Evolutionary conservation across 2,329 filamentous ascomycete genomes (phyloP).

Genomic region (Sclerotinia spermophila): DNA sequence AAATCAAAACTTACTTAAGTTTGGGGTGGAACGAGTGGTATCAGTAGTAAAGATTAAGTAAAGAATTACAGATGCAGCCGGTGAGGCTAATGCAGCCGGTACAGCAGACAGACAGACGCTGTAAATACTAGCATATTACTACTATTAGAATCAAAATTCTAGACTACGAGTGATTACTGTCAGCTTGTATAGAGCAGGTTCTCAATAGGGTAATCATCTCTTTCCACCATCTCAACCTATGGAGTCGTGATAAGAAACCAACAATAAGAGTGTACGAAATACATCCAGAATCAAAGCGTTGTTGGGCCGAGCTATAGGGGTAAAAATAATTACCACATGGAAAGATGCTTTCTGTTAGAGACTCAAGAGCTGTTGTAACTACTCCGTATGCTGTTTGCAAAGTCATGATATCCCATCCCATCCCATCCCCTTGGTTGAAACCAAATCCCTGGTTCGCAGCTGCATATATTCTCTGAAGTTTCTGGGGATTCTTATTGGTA

Average conservation of each 20-base stretch:
- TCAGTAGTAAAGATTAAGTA: too few species aligned
- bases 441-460: not conserved
- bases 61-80: not conserved
- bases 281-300: not conserved
- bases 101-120: not conserved
- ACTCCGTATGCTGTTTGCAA: too few species aligned
- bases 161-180: not conserved
- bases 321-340: not conserved
- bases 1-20: not conserved
- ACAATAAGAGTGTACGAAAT: not conserved
- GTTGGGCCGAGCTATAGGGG: not conserved
- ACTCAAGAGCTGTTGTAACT: not conserved
- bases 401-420: too few species aligned
- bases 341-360: not conserved
- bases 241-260: too few species aligned
- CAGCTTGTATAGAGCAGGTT: not conserved
- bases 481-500: not conserved
- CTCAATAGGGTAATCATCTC: not conserved
- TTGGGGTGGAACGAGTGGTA: not conserved
- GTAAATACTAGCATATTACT: too few species aligned
- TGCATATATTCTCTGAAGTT: not conserved
- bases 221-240: too few species aligned
- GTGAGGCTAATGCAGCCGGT: not conserved
- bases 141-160: not conserved
- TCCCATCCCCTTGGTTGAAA: not conserved